Evolutionary conservation across 176 grass and related monocot genomes (phyloP).

Genomic region (Microstegium vimineum): DNA sequence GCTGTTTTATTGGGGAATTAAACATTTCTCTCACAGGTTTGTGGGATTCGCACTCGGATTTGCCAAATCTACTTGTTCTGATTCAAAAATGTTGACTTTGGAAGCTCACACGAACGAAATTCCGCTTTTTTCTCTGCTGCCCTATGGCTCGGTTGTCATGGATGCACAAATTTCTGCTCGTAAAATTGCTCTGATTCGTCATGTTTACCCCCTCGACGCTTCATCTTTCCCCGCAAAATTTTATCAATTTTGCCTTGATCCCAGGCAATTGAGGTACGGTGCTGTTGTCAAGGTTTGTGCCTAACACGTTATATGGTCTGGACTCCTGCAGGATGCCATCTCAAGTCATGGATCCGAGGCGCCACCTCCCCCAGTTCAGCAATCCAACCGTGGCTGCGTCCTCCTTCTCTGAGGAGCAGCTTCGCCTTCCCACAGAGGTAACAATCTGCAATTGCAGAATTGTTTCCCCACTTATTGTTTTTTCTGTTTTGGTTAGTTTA

Average conservation of each 20-base stretch:
- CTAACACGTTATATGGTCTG: conserved; percentile 4
- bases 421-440: conserved; percentile 72
- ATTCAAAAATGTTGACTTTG: conserved; percentile 26
- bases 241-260: conserved; percentile 26
- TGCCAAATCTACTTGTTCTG: conserved; percentile 23
- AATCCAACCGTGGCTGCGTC: conserved; percentile 38
- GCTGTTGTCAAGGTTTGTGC: background rate
- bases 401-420: conserved; percentile 67
- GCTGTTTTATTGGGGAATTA: conserved; percentile 27
- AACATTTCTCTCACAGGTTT: conserved; percentile 21
- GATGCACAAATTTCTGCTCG: background rate
- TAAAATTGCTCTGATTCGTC: background rate
- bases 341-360: conserved; percentile 69
- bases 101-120: background rate
- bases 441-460: background rate
- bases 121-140: background rate
- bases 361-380: conserved; percentile 33
- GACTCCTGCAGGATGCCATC: conserved; percentile 53
- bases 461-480: conserved; percentile 16
- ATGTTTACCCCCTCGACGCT: background rate
- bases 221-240: background rate
- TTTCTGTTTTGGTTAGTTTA: conserved; percentile 14
- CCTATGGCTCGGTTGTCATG: background rate
- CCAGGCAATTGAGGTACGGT: conserved; percentile 2
- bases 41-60: background rate